phyloP scores from a whole-genome alignment of 345 rosid species.

The Hibiscus trionum region DNA sequence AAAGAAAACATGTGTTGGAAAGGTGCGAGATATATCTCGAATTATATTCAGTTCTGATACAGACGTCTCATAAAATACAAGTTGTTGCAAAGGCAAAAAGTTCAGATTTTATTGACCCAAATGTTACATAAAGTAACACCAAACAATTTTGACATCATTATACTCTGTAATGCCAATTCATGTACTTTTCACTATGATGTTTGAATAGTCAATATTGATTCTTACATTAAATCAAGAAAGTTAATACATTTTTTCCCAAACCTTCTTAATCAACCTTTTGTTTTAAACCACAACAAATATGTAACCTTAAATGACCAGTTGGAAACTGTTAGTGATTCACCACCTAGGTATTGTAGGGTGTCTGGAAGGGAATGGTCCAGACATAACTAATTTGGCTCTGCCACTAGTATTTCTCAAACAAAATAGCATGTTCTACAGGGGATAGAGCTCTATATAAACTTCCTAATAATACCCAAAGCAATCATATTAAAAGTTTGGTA shows the following conservation, averaged over 20 bases:
- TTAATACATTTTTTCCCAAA: neutral
- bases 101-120: too few relatives aligned
- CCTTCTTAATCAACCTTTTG: neutral
- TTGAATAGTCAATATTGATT: neutral
- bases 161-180: too few relatives aligned
- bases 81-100: too few relatives aligned
- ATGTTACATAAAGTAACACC: too few relatives aligned
- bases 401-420: neutral
- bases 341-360: neutral
- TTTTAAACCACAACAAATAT: neutral
- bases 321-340: neutral
- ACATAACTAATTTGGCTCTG: neutral
- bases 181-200: neutral
- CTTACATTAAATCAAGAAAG: neutral
- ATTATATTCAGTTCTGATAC: too few relatives aligned
- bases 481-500: neutral
- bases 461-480: neutral
- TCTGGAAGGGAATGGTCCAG: neutral
- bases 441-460: neutral
- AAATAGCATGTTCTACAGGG: neutral
- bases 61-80: too few relatives aligned
- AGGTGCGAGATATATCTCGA: too few relatives aligned
- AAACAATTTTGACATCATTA: too few relatives aligned
- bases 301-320: neutral
- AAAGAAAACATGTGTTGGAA: too few relatives aligned